phyloP scores from a whole-genome alignment of 805 yeast species.

The Candida railenensis region DNA sequence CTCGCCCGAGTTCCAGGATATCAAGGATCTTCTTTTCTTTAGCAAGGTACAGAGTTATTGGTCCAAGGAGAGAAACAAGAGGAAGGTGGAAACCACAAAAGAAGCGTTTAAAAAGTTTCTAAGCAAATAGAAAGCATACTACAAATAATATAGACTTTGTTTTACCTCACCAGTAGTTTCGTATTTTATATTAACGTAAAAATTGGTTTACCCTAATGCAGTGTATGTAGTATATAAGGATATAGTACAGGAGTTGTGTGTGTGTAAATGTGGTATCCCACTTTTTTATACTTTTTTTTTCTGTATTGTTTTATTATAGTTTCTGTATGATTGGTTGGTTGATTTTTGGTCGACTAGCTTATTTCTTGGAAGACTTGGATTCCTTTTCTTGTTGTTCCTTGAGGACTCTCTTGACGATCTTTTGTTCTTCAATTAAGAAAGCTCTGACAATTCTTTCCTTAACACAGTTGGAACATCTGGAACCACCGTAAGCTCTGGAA shows the following conservation, averaged over 20 bases:
- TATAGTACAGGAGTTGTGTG: background rate
- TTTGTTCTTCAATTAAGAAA: slow-evolving; percentile 99
- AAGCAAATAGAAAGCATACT: background rate
- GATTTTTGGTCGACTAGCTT: background rate
- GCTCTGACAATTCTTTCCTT: slow-evolving; percentile 99
- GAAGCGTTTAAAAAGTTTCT: slow-evolving; percentile 18
- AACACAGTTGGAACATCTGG: slow-evolving; percentile 97
- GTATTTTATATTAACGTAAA: slow-evolving; percentile 5
- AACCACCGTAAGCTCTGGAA: slow-evolving; percentile 99
- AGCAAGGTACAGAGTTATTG: slow-evolving; percentile 19
- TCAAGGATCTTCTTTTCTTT: slow-evolving; percentile 13
- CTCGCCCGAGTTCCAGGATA: slow-evolving; percentile 10
- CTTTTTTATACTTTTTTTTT: background rate
- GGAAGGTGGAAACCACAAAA: slow-evolving; percentile 15
- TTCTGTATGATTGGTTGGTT: background rate
- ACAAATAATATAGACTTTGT: background rate
- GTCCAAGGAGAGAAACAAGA: slow-evolving; percentile 16
- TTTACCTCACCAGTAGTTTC: background rate
- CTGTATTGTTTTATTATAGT: no score
- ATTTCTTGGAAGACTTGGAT: slow-evolving; percentile 43
- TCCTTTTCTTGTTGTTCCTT: slow-evolving; percentile 94
- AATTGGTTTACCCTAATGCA: slow-evolving; percentile 4
- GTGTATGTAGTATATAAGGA: slow-evolving; percentile 5
- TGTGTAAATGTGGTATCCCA: no score
- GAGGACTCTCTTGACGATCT: slow-evolving; percentile 98